A percentile compares a stretch with the other conserved stretches of the same genome.
Evolutionary conservation across 2,329 filamentous ascomycete species (phyloP).

Genomic region (Amphichorda felina): DNA sequence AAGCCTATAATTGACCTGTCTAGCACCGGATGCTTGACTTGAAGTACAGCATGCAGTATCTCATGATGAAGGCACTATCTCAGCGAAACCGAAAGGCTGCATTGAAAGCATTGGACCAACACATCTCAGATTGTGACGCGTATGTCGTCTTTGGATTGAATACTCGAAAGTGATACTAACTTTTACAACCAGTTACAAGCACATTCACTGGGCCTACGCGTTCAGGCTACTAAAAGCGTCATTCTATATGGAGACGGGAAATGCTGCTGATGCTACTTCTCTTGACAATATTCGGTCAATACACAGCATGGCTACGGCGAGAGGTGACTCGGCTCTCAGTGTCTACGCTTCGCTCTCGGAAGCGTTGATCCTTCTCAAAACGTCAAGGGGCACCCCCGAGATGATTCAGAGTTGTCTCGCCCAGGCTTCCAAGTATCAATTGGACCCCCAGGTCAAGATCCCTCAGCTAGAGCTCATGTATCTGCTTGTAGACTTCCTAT

Average conservation of each 20-base stretch:
- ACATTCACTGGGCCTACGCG: conserved; percentile 63
- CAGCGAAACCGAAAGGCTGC: conserved; percentile 62
- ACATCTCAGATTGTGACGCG: conserved; percentile 57
- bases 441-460: conserved; percentile 49
- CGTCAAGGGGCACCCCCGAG: conserved; percentile 51
- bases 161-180: conserved; percentile 5
- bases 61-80: conserved; percentile 58
- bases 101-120: conserved; percentile 57
- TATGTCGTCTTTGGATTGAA: conserved; percentile 21
- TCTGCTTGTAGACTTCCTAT: conserved; percentile 57
- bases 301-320: conserved; percentile 42
- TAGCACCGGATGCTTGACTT: conserved; percentile 41
- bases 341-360: conserved; percentile 57
- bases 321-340: conserved; percentile 51
- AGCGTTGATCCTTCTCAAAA: conserved; percentile 56
- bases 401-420: conserved; percentile 63
- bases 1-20: conserved; percentile 12
- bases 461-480: conserved; percentile 56
- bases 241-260: conserved; percentile 51
- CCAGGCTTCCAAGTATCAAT: conserved; percentile 59
- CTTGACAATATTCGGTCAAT: conserved; percentile 60
- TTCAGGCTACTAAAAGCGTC: conserved; percentile 64
- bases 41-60: conserved; percentile 67
- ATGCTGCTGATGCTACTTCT: conserved; percentile 47
- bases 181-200: conserved; percentile 39